Conservation (phyloP, 148 eudicot genomes). For the Fallopia convolvulus region DNA sequence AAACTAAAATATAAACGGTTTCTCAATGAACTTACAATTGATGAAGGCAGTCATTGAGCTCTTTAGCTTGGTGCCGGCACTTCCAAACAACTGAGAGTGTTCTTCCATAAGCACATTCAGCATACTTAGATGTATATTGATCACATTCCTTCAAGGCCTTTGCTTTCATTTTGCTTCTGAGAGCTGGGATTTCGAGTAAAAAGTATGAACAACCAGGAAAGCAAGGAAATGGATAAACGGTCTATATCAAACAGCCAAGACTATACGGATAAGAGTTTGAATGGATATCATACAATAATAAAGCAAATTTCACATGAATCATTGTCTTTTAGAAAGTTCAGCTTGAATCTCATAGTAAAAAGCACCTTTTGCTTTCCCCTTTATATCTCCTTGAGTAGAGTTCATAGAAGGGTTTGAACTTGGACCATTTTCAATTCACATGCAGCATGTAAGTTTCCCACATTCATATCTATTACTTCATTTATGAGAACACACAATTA, state of each 20-base stretch:
- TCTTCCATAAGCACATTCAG: slow-evolving; percentile 88
- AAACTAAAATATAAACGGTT: background rate
- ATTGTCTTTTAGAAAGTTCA: background rate
- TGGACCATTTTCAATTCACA: background rate
- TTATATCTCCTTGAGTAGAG: too few relatives aligned
- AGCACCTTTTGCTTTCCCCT: too few relatives aligned
- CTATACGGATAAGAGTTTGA: background rate
- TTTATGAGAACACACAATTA: background rate
- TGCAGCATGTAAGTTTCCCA: background rate
- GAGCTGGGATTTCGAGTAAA: slow-evolving; percentile 36
- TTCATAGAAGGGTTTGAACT: too few relatives aligned
- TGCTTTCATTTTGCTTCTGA: slow-evolving; percentile 96
- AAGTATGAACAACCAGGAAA: background rate
- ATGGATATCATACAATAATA: background rate
- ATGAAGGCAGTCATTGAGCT: slow-evolving; percentile 77
- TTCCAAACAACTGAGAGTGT: slow-evolving; percentile 85
- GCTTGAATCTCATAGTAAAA: too few relatives aligned
- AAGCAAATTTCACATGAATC: background rate
- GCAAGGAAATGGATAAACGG: background rate
- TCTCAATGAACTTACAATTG: slow-evolving; percentile 52
- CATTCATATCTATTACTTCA: background rate
- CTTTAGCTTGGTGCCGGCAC: slow-evolving; percentile 81
- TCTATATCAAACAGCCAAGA: background rate
- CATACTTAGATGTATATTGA: slow-evolving; percentile 44
- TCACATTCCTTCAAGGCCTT: slow-evolving; percentile 88